These are phyloP conservation scores for Candida ipomoeae DNA, from an alignment of 805 yeast genomes.

Conservation along the genomic window DNA sequence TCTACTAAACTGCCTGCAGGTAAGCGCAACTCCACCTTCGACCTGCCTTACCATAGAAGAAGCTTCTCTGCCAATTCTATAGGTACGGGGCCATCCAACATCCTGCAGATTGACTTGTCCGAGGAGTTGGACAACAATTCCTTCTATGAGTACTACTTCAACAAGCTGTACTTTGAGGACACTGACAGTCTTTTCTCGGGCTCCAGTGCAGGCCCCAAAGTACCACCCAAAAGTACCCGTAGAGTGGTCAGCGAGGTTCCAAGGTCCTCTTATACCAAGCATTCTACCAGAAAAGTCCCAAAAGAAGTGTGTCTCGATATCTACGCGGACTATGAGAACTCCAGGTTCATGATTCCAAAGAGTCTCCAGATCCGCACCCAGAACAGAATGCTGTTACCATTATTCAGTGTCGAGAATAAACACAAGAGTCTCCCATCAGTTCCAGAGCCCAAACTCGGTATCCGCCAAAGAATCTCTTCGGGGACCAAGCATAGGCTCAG, in stretches of 20 bases:
- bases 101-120: slow-evolving; percentile 3
- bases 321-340: slow-evolving; percentile 18
- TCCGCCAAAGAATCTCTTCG: not conserved
- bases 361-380: slow-evolving; percentile 1
- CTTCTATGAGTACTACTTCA: slow-evolving; percentile 3
- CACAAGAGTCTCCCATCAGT: not conserved
- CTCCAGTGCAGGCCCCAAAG: not conserved
- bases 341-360: slow-evolving; percentile 17
- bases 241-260: not conserved
- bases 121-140: slow-evolving; percentile 4
- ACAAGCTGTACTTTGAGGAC: slow-evolving; percentile 1
- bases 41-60: not conserved
- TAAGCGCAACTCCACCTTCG: slow-evolving; percentile 2
- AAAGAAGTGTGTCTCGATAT: slow-evolving; percentile 14
- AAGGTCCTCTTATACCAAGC: not conserved
- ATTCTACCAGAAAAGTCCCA: not conserved
- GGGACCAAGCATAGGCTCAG: not conserved
- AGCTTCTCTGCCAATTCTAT: not conserved
- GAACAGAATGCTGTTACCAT: not conserved
- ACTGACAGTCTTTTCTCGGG: not conserved
- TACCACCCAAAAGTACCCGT: not conserved
- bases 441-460: not conserved
- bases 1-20: not conserved
- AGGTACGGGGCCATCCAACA: not conserved
- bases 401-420: not conserved